phyloP scores from a whole-genome alignment of 768 basidiomycete genomes.

The Lentinula lateritia region DNA sequence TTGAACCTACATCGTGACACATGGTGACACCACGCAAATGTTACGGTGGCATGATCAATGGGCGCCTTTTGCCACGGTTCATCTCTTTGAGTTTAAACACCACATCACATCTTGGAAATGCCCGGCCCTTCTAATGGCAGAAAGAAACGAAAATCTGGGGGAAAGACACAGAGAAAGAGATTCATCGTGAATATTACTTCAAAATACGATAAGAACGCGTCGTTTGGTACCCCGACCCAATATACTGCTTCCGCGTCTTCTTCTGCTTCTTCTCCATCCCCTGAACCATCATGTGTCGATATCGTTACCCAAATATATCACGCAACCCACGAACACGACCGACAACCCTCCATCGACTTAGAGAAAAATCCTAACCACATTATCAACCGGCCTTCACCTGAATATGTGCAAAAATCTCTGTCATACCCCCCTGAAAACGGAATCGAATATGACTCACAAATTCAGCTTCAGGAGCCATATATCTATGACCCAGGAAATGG shows the following conservation, averaged over 20 bases:
- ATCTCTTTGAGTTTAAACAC: not conserved
- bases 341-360: not conserved
- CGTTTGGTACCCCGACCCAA: not conserved
- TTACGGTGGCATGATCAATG: conserved; percentile 4
- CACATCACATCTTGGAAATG: not conserved
- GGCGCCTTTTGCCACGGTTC: conserved; percentile 6
- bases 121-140: conserved; percentile 10
- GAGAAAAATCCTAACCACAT: not conserved
- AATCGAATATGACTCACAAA: conserved; percentile 3
- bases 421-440: too few species aligned
- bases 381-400: not conserved
- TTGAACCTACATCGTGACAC: too few species aligned
- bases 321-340: not conserved
- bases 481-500: conserved; percentile 79
- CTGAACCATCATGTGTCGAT: not conserved
- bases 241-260: not conserved
- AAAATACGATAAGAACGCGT: not conserved
- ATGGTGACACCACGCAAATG: too few species aligned
- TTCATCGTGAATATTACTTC: not conserved
- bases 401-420: not conserved
- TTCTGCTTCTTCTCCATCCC: not conserved
- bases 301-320: not conserved
- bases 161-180: conserved; percentile 1
- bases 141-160: conserved; percentile 8
- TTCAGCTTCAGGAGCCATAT: conserved; percentile 44